Conservation (phyloP, 2,329 filamentous ascomycete species). For the Xylariaceae sp. region DNA sequence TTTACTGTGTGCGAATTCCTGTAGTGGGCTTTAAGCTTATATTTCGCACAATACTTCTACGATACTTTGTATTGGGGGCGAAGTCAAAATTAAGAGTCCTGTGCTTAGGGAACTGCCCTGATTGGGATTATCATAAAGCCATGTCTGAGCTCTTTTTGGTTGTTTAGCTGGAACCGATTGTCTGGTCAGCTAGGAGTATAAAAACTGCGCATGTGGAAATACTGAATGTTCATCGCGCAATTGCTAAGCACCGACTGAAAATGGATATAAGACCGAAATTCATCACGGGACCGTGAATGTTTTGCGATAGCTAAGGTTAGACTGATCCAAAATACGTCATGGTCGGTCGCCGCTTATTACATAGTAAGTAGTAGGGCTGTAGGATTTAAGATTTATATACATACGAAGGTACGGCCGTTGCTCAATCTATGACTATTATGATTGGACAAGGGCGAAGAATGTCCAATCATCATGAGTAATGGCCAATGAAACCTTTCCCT, state of each 20-base stretch:
- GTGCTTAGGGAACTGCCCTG: constrained; percentile 5
- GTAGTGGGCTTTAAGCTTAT: neutral
- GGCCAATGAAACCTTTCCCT: constrained; percentile 5
- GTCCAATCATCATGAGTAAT: neutral
- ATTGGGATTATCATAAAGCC: constrained; percentile 10
- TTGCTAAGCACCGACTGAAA: constrained; percentile 3
- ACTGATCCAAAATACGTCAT: constrained; percentile 8
- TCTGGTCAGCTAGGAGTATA: constrained; percentile 7
- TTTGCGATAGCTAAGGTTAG: neutral
- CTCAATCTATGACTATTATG: neutral
- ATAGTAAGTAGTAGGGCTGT: constrained; percentile 1
- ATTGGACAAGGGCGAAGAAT: constrained; percentile 10
- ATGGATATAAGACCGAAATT: constrained; percentile 1
- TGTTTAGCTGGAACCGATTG: constrained; percentile 9
- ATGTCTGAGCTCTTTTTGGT: constrained; percentile 2
- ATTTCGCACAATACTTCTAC: neutral
- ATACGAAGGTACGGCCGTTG: neutral
- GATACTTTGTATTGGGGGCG: neutral
- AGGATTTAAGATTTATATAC: constrained; percentile 17
- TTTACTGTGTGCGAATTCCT: neutral
- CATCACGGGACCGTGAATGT: constrained; percentile 8
- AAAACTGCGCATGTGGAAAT: constrained; percentile 9
- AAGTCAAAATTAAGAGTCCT: neutral
- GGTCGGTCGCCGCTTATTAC: neutral
- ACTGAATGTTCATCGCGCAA: neutral